Percentiles rank a stretch among this genome's conserved stretches.
Conservation (phyloP, 345 rosid species). For the Leavenworthia alabamica region DNA sequence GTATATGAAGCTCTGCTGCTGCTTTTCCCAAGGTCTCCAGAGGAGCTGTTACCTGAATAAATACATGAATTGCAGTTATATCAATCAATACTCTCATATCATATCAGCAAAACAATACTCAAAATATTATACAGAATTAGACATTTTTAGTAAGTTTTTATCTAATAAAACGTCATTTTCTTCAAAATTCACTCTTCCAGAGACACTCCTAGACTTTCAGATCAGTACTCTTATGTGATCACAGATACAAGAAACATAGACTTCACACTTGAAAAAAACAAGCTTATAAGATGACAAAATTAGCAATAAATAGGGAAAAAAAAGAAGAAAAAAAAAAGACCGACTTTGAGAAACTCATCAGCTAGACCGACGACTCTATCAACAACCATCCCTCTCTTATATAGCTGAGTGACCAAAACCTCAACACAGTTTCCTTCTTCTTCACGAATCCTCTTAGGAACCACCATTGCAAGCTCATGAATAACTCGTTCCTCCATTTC, state of each 20-base stretch:
- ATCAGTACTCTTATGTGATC: neutral
- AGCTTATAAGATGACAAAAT: neutral
- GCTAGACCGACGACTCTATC: constrained; percentile 63
- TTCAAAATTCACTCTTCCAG: neutral
- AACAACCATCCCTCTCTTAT: constrained; percentile 53
- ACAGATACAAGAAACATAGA: neutral
- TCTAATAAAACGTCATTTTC: neutral
- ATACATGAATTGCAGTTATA: neutral
- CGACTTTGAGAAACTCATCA: constrained; percentile 73
- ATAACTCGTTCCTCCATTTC: constrained; percentile 46
- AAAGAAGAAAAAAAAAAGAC: neutral
- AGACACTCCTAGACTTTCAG: neutral
- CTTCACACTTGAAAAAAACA: neutral
- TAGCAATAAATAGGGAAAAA: neutral
- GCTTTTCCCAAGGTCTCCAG: constrained; percentile 55
- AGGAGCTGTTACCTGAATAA: constrained; percentile 69
- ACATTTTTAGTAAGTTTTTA: neutral
- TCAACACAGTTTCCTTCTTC: constrained; percentile 59
- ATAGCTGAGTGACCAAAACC: constrained; percentile 53
- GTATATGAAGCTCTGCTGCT: constrained; percentile 70
- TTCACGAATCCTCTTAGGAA: constrained; percentile 43
- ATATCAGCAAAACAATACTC: neutral
- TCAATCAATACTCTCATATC: neutral
- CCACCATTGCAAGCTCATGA: constrained; percentile 74
- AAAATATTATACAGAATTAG: neutral